Conservation (phyloP, 2,329 filamentous ascomycete genomes). For the Arthroderma sp. region DNA sequence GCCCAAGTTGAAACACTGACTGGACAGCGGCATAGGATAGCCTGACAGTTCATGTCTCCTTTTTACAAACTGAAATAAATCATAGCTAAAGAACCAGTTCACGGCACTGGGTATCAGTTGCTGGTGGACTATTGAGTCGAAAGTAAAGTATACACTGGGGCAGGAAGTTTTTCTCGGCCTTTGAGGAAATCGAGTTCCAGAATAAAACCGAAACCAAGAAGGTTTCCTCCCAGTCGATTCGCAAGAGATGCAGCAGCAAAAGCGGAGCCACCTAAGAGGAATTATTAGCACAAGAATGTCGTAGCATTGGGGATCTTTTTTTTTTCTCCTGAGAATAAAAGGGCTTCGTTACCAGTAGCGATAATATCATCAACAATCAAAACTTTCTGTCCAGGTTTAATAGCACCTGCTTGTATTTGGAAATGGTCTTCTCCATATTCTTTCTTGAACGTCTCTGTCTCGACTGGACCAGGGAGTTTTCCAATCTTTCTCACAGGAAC, state of each 20-base stretch:
- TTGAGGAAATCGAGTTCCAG: constrained; percentile 90
- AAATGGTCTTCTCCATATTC: constrained; percentile 94
- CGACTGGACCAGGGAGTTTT: constrained; percentile 82
- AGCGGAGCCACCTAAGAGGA: constrained; percentile 65
- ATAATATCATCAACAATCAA: constrained; percentile 96
- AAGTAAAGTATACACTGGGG: constrained; percentile 72
- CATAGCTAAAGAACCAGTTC: too few relatives aligned
- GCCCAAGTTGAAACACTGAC: too few relatives aligned
- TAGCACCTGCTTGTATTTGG: constrained; percentile 81
- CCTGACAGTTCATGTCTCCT: too few relatives aligned
- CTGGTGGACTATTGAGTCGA: constrained; percentile 25
- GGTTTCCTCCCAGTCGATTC: constrained; percentile 67
- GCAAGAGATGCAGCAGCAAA: constrained; percentile 78
- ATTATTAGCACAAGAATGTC: neutral
- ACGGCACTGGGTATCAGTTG: too few relatives aligned
- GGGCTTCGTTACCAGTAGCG: constrained; percentile 62
- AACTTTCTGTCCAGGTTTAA: constrained; percentile 77
- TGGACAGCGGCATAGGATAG: too few relatives aligned
- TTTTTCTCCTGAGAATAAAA: neutral
- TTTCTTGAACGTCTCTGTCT: constrained; percentile 79
- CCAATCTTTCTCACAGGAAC: constrained; percentile 90
- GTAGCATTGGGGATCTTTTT: neutral
- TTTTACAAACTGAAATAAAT: too few relatives aligned
- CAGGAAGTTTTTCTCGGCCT: constrained; percentile 76
- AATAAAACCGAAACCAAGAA: constrained; percentile 86